Base-by-base conservation (phyloP, 2,329 filamentous ascomycete genomes). In the Monilinia laxa region DNA sequence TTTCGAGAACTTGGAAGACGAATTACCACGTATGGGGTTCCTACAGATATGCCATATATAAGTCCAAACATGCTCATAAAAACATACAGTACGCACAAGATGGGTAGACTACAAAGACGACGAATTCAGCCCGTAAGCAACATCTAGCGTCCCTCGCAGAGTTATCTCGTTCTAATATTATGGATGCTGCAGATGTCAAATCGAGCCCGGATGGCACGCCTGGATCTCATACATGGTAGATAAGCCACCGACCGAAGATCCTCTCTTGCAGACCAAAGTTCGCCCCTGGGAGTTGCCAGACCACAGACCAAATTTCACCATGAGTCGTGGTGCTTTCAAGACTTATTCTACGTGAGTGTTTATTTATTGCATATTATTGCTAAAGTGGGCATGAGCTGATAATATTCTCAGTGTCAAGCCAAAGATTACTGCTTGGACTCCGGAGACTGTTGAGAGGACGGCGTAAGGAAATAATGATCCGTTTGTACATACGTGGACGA, bases 181-280 rank as follows among this genome's bases (percentile, higher is more conserved):
- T 23, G 10, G 14, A 23, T 56, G 1, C 35, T 35, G 68, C 71
- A 90, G 88, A 70, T 86, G 87, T 68, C 92, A 97, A 65, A 91
- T 97, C 75, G 94, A 98, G 80, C 93, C 94, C 62, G 91, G 94
- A 79, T 99, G 95, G 95, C 95, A 98, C 81, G 92, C 91, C 40
- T 99, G 95, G 95, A 93, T 99, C 74, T 92, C 92, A 72, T 98
- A 99, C 81, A 82, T 88, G 80, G 89, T 97, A 75, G 93, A 98
- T 80, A 90, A 91, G 80, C 88, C 94, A 49, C 95, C 95, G 1
- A 86, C 83, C 49, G 80, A 90, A 75, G 95, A 99, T 78, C 81
- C 88, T 63, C 79, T 95, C 70, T 76, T 96, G 70, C 85, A 87
- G 74, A 81, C 87, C 63, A 83, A 87, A 72, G 79, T 87, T 57